These are phyloP conservation scores for Escovopsis sp. DNA, from an alignment of 2,329 filamentous ascomycete species.

Conservation along the genomic window DNA sequence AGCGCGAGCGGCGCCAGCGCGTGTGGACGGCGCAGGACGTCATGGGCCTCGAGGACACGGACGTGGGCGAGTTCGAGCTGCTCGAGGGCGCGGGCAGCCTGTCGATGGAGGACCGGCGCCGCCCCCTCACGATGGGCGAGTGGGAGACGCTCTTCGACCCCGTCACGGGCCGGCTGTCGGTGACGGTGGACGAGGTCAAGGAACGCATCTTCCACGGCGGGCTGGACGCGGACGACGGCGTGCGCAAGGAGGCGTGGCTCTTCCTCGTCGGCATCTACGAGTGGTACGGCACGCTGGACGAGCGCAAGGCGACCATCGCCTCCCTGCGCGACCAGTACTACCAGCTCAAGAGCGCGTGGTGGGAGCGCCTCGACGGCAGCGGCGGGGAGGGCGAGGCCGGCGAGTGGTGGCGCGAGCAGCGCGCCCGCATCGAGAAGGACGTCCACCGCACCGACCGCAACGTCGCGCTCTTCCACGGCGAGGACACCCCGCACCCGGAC, in stretches of 20 bases:
- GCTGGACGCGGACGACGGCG: conserved; percentile 73
- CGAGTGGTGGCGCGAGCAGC: conserved; percentile 96
- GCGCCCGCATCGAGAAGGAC: conserved; percentile 89
- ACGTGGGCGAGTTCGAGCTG: conserved; percentile 91
- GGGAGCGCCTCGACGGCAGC: conserved; percentile 80
- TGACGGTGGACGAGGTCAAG: conserved; percentile 86
- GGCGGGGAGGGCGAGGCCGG: conserved; percentile 65
- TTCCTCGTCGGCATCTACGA: conserved; percentile 84
- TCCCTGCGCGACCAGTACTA: conserved; percentile 88
- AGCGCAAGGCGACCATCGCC: conserved; percentile 68
- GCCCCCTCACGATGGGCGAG: conserved; percentile 63
- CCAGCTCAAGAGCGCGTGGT: conserved; percentile 86
- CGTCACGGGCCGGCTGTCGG: conserved; percentile 53
- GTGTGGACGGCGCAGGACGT: conserved; percentile 92
- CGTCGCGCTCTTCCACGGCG: conserved; percentile 87
- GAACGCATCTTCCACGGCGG: conserved; percentile 96
- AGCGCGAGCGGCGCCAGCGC: conserved; percentile 66
- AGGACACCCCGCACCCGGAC: conserved; percentile 92
- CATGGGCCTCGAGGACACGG: conserved; percentile 83
- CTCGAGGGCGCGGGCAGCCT: conserved; percentile 64
- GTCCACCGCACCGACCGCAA: conserved; percentile 93
- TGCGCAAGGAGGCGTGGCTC: conserved; percentile 91
- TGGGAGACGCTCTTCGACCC: conserved; percentile 86
- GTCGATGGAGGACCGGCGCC: conserved; percentile 61
- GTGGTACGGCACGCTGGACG: conserved; percentile 80